A percentile compares a stretch with the other conserved stretches of the same genome.
These are phyloP conservation scores for Umbelopsis vinacea DNA, from an alignment of 192 early-diverging fungal species.

Conservation along the genomic window DNA sequence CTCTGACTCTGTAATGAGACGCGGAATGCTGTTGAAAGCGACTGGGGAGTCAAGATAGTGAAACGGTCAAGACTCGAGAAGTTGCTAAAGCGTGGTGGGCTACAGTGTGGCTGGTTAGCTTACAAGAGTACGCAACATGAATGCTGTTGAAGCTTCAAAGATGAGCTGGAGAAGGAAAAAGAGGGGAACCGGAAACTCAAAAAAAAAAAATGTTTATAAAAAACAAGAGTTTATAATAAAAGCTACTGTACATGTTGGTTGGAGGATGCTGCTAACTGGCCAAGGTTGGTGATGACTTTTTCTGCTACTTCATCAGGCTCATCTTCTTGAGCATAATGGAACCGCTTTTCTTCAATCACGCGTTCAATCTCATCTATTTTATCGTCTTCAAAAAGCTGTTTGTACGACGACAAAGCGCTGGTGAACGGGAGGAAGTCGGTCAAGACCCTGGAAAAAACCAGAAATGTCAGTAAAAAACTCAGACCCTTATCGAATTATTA, in stretches of 20 bases:
- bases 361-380: constrained; percentile 34
- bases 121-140: not conserved
- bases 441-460: constrained; percentile 1
- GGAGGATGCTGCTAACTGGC: not conserved
- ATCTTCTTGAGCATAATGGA: constrained; percentile 46
- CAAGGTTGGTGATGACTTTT: constrained; percentile 19
- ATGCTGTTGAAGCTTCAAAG: constrained; percentile 17
- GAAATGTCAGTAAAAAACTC: constrained; percentile 1
- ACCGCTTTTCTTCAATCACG: constrained; percentile 36
- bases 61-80: not conserved
- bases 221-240: not conserved
- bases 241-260: not conserved
- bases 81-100: not conserved
- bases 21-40: constrained; percentile 18
- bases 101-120: not conserved
- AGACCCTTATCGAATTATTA: too few species aligned
- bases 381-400: not conserved
- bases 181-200: not conserved
- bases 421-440: constrained; percentile 7
- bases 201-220: not conserved
- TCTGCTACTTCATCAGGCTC: constrained; percentile 27
- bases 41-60: not conserved
- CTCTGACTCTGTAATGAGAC: not conserved
- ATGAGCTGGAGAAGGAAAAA: not conserved
- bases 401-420: not conserved